Percentiles rank a stretch among this genome's conserved stretches.
Conservation (phyloP, 2,329 filamentous ascomycete species). For the Penicillium verrucosum region DNA sequence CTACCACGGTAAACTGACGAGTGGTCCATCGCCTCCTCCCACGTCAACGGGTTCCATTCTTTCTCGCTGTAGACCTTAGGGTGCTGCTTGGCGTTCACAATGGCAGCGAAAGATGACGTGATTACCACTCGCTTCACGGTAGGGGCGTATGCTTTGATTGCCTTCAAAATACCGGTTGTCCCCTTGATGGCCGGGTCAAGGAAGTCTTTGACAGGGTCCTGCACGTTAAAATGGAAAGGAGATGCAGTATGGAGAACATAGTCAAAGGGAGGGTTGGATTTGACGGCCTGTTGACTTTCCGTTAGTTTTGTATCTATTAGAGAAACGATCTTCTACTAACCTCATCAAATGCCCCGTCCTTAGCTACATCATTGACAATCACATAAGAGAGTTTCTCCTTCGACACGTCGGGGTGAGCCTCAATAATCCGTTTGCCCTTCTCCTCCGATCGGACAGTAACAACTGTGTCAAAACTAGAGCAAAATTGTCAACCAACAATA, state of each 20-base stretch:
- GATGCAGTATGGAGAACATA: slow-evolving; percentile 72
- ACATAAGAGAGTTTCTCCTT: slow-evolving; percentile 60
- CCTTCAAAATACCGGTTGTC: slow-evolving; percentile 60
- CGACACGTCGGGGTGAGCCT: slow-evolving; percentile 50
- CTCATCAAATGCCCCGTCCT: slow-evolving; percentile 66
- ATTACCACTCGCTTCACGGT: slow-evolving; percentile 70
- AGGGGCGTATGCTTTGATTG: slow-evolving; percentile 59
- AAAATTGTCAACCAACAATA: neutral
- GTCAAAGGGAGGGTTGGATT: slow-evolving; percentile 64
- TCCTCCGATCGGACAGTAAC: slow-evolving; percentile 61
- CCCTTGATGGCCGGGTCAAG: slow-evolving; percentile 62
- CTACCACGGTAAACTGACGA: slow-evolving; percentile 47
- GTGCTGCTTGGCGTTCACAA: slow-evolving; percentile 49
- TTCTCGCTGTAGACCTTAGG: slow-evolving; percentile 38
- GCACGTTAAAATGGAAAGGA: slow-evolving; percentile 70
- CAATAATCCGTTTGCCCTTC: slow-evolving; percentile 60
- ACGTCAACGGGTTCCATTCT: slow-evolving; percentile 45
- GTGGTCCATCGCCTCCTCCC: slow-evolving; percentile 39
- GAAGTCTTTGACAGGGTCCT: slow-evolving; percentile 64
- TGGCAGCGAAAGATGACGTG: slow-evolving; percentile 67
- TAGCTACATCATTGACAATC: slow-evolving; percentile 70
- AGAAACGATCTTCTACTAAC: slow-evolving; percentile 25
- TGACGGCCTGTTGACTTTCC: slow-evolving; percentile 44
- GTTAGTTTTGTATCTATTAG: slow-evolving; percentile 4
- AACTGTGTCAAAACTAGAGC: slow-evolving; percentile 56